Base-by-base conservation (phyloP, 2,329 filamentous ascomycete genomes). In the Microdochium paspali region DNA sequence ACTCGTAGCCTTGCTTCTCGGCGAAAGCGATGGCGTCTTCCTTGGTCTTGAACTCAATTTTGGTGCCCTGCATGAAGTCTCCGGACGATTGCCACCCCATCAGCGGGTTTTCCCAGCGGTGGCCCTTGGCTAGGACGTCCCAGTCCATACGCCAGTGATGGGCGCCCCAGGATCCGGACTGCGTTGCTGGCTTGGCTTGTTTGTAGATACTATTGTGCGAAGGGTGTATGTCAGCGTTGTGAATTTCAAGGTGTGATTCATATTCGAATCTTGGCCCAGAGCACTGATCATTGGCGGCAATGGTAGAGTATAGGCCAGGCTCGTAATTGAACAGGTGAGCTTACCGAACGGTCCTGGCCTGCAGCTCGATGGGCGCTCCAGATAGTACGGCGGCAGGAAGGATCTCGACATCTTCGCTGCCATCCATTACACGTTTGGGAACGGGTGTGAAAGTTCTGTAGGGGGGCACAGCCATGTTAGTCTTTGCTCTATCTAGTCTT, bases 81-180 rank as follows among this genome's bases (percentile, higher is more conserved):
- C 79, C 91, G 18, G 90, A 94, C 23, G 91, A 97, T 66, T 96
- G 90, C 94, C 94, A 98, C 51, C 93, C 93, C 81, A 98, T 98
- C 65, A 98, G 71, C 44, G 86, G 88, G 71, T 98, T 98, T 74
- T 98, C 93, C 94, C 93, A 98, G 58, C 93, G 81, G 69, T 96
- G 88, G 51, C 93, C 93, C 73, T 94, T 96, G 58, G 77, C 70
- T 26, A 97, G 76, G 44, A 95, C 82, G 65, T 98, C 93, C 93
- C 93, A 98, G 67, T 98, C 93, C 90, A 98, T 94, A 45, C 90
- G 85, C 93, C 93, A 98, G 61, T 85, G 80, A 63, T 87, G 81
- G 48, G 79, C 73, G 63, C 87, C 83, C 86, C 88, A 95, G 58
- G 82, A 79, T 54, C 93, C 91, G 28, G 91, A 97, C 70, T 98